Percentiles rank a stretch among this genome's conserved stretches.
Evolutionary conservation across 257 asterid genomes (phyloP).

Genomic region (Solanum rostratum): DNA sequence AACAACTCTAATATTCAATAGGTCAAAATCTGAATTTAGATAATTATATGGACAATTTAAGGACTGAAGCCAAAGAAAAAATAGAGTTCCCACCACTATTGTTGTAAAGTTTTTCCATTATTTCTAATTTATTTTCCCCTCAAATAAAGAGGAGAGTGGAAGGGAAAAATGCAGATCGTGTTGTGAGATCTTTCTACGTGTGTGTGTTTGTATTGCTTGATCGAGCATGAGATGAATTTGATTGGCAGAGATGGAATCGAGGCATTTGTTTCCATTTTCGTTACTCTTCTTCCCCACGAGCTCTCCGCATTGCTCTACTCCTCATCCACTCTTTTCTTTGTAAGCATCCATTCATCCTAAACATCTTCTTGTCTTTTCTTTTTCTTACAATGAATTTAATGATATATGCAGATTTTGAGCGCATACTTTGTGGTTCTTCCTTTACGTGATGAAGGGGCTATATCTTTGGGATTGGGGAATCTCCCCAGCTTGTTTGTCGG

Average conservation of each 20-base stretch:
- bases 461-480: slow-evolving; percentile 73
- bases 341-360: slow-evolving; percentile 11
- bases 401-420: slow-evolving; percentile 69
- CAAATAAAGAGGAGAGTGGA: too few species aligned
- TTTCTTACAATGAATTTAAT: neutral
- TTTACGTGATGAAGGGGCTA: slow-evolving; percentile 97
- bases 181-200: neutral
- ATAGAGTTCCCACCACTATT: too few species aligned
- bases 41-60: too few species aligned
- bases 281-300: slow-evolving; percentile 76
- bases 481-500: slow-evolving; percentile 82
- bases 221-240: slow-evolving; percentile 10
- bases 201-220: neutral
- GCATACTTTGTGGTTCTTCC: slow-evolving; percentile 97
- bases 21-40: too few species aligned
- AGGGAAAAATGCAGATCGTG: neutral
- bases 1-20: too few species aligned
- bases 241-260: slow-evolving; percentile 56
- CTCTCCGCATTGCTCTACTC: slow-evolving; percentile 60
- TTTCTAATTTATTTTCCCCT: too few species aligned
- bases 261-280: slow-evolving; percentile 55
- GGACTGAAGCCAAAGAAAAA: too few species aligned
- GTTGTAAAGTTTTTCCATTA: too few species aligned
- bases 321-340: slow-evolving; percentile 77
- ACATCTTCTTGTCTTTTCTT: neutral